Evolutionary conservation across 2,329 filamentous ascomycete species (phyloP), one percentile per base, ranked within the genome.

Genomic region (Colletotrichum chrysophilum): DNA sequence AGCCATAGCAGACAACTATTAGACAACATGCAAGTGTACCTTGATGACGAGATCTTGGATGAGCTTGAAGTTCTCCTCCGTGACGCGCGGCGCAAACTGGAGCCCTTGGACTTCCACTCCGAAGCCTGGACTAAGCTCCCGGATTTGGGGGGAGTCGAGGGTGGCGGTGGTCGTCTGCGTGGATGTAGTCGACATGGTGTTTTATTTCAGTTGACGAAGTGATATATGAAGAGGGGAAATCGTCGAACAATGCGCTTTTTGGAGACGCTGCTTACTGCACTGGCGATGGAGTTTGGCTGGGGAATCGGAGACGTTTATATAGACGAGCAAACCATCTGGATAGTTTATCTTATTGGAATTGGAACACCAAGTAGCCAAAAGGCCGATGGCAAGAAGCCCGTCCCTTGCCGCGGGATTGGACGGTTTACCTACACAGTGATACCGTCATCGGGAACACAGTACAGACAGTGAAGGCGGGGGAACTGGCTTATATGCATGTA

Each of bases 201-300:
- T 43, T 18, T 9, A 8, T 10, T n/a, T n/a, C 36, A 18, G 36
- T 38, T 9, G 4, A 38, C 36, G 4, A 38, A 38, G 14, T 38
- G 36, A 18, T 9, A 2, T 16, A 14, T 38, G 9, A 14, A 14
- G 3, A 38, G 8, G 36, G 9, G 16, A 38, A 38, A 18, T 16
- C 1, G 7, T 18, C 36, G 4, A 38, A 38, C 36, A 8, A 18
- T 38, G 36, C 36, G 36, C 36, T 18, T 38, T 18, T 38, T 21
- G 43, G 5, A 52, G 43, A 52, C 13, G 1, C 6, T 52, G n/a
- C 12, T n/a, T n/a, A n/a, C n/a, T 13, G 43, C 10, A 9, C n/a
- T 52, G 4, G n/a, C 0, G 3, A 3, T 4, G n/a, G 0, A 13
- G 2, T 21, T 10, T 4, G 5, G 10, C n/a, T 21, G 43, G 43